Evolutionary conservation across 345 rosid species (phyloP).

Genomic region (Murraya koenigii): DNA sequence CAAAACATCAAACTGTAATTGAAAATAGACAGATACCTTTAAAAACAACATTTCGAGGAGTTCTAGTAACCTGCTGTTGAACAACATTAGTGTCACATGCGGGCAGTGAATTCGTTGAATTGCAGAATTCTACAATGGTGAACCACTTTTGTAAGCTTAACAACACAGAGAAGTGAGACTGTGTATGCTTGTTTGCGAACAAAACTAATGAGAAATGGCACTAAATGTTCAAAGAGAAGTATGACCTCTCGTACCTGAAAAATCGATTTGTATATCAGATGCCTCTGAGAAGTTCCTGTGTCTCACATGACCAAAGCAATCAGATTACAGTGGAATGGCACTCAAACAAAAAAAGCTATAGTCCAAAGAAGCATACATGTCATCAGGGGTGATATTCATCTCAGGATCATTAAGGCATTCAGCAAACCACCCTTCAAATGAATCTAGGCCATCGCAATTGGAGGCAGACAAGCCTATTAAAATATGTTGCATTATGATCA

Average conservation of each 20-base stretch:
- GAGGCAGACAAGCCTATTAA: conserved; percentile 48
- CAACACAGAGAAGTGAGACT: neutral
- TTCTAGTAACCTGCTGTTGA: conserved; percentile 46
- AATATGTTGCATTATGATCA: conserved; percentile 16
- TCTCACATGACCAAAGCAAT: conserved; percentile 18
- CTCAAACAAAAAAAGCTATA: conserved; percentile 20
- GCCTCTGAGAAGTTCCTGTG: conserved; percentile 51
- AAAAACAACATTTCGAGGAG: conserved; percentile 63
- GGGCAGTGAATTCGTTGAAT: conserved; percentile 43
- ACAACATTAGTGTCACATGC: conserved; percentile 36
- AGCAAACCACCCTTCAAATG: conserved; percentile 69
- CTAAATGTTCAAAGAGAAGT: neutral
- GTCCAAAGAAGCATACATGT: conserved; percentile 50
- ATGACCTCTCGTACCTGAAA: conserved; percentile 41
- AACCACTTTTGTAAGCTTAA: conserved; percentile 10
- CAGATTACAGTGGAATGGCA: conserved; percentile 18
- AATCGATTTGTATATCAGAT: conserved; percentile 52
- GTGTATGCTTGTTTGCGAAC: neutral
- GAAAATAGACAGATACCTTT: conserved; percentile 52
- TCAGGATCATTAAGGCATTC: conserved; percentile 70
- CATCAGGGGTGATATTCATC: conserved; percentile 45
- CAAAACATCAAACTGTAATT: neutral
- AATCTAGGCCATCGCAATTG: conserved; percentile 52
- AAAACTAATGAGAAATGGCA: neutral
- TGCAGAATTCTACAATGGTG: conserved; percentile 50